Base-by-base conservation (phyloP, 2,329 filamentous ascomycete genomes). In the Sporothrix dimorphospora region DNA sequence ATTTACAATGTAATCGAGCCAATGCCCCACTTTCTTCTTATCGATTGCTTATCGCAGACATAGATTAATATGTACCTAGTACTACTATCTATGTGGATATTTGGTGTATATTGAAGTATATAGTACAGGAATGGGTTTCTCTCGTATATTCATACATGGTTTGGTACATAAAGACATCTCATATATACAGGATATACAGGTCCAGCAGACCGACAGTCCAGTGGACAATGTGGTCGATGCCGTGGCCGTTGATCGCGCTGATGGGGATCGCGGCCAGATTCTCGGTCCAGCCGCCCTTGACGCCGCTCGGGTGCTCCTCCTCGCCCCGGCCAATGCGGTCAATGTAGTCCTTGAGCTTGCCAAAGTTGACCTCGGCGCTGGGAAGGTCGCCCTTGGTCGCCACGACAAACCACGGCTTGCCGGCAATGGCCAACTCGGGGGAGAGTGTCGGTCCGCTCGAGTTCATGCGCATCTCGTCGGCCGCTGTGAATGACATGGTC, bases 361-460 rank as follows among this genome's bases (percentile, higher is more conserved):
- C 81, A 79, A 93, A 99, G 79, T 96, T 97, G 30, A 89, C 87
- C 79, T 94, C 88, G 1, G 96, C 97, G 3, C 87, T 87, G 3
- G 90, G 88, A 71, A 97, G 80, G 79, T 98, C 95, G 0, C 93
- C 94, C 82, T 98, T 98, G 24, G 94, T 98, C 1, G 93, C 95
- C 57, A 98, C 90, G 5, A 98, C 94, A 78, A 97, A 96, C 96
- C 96, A 99, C 0, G 96, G 94, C 83, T 99, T 99, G 45, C 88
- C 89, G n/a, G 92, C 92, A 75, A 98, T 97, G 53, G 91, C 89
- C n/a, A 92, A 79, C n/a, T 81, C 85, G 3, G 81, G 79, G 55
- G 78, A 74, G 75, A 67, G 75, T 14, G 74, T 75, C 6, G 77
- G 75, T 1, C 76, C 71, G n/a, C 75, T 69, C 14, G 12, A 21